Evolutionary conservation across 1,139 yeast genomes (phyloP).

Genomic region (Taphrina deformans): DNA sequence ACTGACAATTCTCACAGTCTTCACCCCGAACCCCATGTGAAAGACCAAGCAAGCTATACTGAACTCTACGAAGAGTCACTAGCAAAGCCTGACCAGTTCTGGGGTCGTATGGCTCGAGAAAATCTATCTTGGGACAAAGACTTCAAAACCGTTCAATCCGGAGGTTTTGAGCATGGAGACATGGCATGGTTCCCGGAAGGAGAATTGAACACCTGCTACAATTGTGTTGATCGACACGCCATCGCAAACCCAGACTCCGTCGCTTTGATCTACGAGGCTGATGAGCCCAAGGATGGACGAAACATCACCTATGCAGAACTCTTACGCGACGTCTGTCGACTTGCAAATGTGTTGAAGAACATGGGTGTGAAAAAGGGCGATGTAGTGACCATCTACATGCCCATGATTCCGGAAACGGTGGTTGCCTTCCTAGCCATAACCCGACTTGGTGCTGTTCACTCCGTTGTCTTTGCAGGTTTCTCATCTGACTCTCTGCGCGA

Average conservation of each 20-base stretch:
- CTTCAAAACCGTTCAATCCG: conserved; percentile 67
- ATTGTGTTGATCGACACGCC: conserved; percentile 97
- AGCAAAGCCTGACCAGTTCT: conserved; percentile 76
- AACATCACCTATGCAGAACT: conserved; percentile 81
- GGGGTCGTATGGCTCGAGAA: conserved; percentile 78
- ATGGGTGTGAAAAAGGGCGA: conserved; percentile 95
- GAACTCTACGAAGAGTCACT: conserved; percentile 75
- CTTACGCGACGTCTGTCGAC: conserved; percentile 79
- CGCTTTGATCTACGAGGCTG: conserved; percentile 94
- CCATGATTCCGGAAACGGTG: conserved; percentile 96
- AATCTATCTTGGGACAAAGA: conserved; percentile 82
- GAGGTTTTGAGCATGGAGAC: conserved; percentile 76
- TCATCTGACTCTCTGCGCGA: conserved; percentile 90
- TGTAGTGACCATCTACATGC: conserved; percentile 92
- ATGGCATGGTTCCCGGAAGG: conserved; percentile 93
- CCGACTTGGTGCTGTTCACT: conserved; percentile 93
- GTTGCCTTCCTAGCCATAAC: conserved; percentile 92
- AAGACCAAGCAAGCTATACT: conserved; percentile 65
- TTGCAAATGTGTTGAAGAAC: conserved; percentile 78
- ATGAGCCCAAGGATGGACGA: conserved; percentile 72
- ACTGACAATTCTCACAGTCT: conserved; percentile 50
- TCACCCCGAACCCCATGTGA: conserved; percentile 49
- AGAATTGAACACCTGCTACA: conserved; percentile 86
- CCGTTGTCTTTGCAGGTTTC: conserved; percentile 96
- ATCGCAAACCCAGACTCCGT: conserved; percentile 74